phyloP scores from a whole-genome alignment of 1,284 basidiomycete genomes.

The Malassezia slooffiae region DNA sequence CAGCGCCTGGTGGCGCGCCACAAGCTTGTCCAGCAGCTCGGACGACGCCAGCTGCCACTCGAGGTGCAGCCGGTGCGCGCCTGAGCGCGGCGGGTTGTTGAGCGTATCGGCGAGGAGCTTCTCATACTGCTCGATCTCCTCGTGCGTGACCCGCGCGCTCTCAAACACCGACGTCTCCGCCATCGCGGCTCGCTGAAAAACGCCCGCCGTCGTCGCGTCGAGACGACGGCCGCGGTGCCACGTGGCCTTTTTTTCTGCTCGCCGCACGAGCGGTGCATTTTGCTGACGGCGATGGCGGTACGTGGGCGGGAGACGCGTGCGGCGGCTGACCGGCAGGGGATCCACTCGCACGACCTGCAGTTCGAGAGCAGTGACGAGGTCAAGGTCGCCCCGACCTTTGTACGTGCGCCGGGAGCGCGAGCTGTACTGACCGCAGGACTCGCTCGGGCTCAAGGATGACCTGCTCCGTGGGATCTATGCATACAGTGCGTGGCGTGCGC shows the following conservation, averaged over 20 bases:
- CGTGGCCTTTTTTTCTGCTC: slow-evolving; percentile 1
- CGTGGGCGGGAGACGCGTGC: background rate
- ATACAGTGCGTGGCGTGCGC: slow-evolving; percentile 64
- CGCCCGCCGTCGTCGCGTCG: too few species aligned
- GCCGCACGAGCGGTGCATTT: background rate
- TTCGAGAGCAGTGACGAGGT: slow-evolving; percentile 97
- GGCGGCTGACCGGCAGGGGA: slow-evolving; percentile 1
- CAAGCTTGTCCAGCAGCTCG: slow-evolving; percentile 70
- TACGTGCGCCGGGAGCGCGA: background rate
- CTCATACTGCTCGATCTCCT: slow-evolving; percentile 83
- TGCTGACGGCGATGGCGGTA: slow-evolving; percentile 11
- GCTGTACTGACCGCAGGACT: slow-evolving; percentile 60
- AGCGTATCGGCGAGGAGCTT: slow-evolving; percentile 52
- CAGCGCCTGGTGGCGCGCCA: slow-evolving; percentile 52
- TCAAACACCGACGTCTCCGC: slow-evolving; percentile 70
- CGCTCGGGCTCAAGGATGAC: slow-evolving; percentile 87
- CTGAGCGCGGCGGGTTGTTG: slow-evolving; percentile 33
- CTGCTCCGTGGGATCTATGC: slow-evolving; percentile 94
- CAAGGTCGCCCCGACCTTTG: slow-evolving; percentile 52
- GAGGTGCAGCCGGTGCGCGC: slow-evolving; percentile 9
- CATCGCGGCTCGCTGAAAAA: slow-evolving; percentile 17
- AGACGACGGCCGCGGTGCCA: background rate
- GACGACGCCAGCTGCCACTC: slow-evolving; percentile 51
- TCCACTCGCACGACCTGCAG: slow-evolving; percentile 57
- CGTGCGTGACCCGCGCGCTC: slow-evolving; percentile 80